Evolutionary conservation across 2,329 filamentous ascomycete genomes (phyloP).

Genomic region (Periconia sp.): DNA sequence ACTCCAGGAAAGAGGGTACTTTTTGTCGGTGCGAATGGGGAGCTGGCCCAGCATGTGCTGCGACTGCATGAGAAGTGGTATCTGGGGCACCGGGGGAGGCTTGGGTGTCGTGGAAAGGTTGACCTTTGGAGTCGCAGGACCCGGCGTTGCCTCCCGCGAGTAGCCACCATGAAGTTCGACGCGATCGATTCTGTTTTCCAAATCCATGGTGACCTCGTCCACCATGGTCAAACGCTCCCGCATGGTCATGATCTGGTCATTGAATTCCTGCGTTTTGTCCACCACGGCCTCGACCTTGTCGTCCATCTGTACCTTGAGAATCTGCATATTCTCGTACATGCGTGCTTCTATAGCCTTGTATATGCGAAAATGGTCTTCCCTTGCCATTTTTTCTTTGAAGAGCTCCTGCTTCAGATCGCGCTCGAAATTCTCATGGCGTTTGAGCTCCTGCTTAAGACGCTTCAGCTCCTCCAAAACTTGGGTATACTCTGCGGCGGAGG

Average conservation of each 20-base stretch:
- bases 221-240: conserved; percentile 41
- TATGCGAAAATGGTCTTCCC: conserved; percentile 36
- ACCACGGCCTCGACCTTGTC: conserved; percentile 46
- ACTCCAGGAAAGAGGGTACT: conserved; percentile 40
- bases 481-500: conserved; percentile 40
- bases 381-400: conserved; percentile 35
- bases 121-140: conserved; percentile 30
- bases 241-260: conserved; percentile 39
- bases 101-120: conserved; percentile 22
- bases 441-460: conserved; percentile 35
- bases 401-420: conserved; percentile 41
- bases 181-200: conserved; percentile 41
- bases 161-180: conserved; percentile 28
- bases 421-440: conserved; percentile 36
- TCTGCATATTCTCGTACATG: conserved; percentile 43
- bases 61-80: conserved; percentile 31
- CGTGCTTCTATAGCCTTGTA: conserved; percentile 38
- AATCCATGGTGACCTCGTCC: conserved; percentile 44
- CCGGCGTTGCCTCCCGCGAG: conserved; percentile 34
- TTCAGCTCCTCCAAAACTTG: conserved; percentile 41
- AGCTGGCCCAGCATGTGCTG: conserved; percentile 34
- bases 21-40: conserved; percentile 42
- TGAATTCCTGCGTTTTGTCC: conserved; percentile 41
- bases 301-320: conserved; percentile 42
- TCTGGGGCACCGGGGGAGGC: conserved; percentile 27